Percentiles rank a stretch among this genome's conserved stretches.
phyloP scores from a whole-genome alignment of 129 eudicot species.

The Arctium minus region DNA sequence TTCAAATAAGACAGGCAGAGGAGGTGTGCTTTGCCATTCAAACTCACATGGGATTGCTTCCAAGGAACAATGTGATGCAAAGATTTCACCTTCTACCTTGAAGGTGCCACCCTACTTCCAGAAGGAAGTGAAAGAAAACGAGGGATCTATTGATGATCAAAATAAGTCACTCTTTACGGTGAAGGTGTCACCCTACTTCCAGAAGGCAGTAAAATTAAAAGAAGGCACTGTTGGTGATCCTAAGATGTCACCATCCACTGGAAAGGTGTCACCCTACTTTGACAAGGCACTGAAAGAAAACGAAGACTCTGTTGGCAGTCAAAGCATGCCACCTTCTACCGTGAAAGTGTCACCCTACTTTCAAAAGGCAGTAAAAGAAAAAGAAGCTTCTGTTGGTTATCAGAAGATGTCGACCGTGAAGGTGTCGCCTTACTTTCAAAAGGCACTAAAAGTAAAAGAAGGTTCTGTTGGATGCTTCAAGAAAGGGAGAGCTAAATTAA shows the following conservation, averaged over 20 bases:
- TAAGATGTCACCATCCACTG: background rate
- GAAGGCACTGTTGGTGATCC: background rate
- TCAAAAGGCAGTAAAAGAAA: background rate
- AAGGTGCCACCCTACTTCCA: background rate
- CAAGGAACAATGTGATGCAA: background rate
- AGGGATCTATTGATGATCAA: background rate
- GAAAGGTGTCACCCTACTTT: slow-evolving; percentile 10
- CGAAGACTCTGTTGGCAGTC: background rate
- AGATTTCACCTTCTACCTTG: background rate
- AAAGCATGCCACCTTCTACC: background rate
- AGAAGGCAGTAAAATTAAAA: background rate
- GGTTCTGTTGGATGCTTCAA: background rate
- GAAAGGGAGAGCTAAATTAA: background rate
- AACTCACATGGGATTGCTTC: background rate
- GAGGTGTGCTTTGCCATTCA: background rate
- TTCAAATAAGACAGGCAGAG: background rate
- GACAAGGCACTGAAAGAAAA: background rate
- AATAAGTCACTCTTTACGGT: background rate
- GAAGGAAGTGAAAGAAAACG: background rate
- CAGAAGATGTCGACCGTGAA: background rate
- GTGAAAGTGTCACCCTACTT: slow-evolving; percentile 16
- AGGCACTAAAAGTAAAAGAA: background rate
- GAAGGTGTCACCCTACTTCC: slow-evolving; percentile 28
- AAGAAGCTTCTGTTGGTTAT: background rate
- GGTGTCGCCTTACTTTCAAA: slow-evolving; percentile 11